Base-by-base conservation (phyloP, 1,284 basidiomycete genomes). In the Agaricales sp. region DNA sequence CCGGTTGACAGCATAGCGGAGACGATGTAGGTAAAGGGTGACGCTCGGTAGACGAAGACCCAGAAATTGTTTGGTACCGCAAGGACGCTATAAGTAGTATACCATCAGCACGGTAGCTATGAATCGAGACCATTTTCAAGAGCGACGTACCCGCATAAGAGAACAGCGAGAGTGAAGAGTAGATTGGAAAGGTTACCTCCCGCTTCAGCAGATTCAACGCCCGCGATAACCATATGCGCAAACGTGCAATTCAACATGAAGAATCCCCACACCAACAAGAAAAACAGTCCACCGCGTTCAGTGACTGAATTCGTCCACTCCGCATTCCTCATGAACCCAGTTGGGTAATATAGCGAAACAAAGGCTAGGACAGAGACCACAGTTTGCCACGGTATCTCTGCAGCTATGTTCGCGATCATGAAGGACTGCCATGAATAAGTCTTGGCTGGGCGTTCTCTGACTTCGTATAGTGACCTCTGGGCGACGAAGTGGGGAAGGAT, bases 361-460 rank as follows among this genome's bases (percentile, higher is more conserved):
- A 57, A 61, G 51, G 54, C 55, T 4, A 59, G 12, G 3, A 52
- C 50, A 1, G 54, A 52, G n/a, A 47, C 51, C 24, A 60, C 39
- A 30, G 60, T 57, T 38, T 60, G 55, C 50, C 57, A 55, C 3
- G 56, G 57, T 3, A 58, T 26, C 46, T 61, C 58, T 19, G 54
- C 56, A 18, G 57, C 19, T 13, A 53, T 21, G 13, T 53, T 30
- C 2, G 50, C 23, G 23, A 45, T 8, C 21, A 52, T 47, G 49
- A 75, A 67, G 13, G 69, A 61, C 43, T 66, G 59, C 75, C 75
- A 77, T 26, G 63, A 64, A 63, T 78, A 78, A 51, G 74, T 71
- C 61, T 79, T 77, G 50, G 77, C 77, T 0, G 83, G 73, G 1
- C 80, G 74, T 62, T 90, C 87, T 25, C 87, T 75, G 12, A 79